Evolutionary conservation across 2,329 filamentous ascomycete genomes (phyloP), one percentile per base, ranked within the genome.

Genomic region (Botrytis aclada): DNA sequence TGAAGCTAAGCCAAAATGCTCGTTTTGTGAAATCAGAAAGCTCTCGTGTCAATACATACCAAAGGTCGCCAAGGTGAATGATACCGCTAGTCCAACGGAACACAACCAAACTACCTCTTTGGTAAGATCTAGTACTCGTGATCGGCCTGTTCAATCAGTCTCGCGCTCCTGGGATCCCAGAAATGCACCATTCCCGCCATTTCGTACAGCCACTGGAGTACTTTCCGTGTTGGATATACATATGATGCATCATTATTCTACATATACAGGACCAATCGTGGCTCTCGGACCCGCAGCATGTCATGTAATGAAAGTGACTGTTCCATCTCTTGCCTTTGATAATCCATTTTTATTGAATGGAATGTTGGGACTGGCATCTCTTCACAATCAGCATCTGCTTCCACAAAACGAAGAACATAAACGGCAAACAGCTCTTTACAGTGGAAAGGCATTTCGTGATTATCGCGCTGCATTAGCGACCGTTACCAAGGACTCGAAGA

Each of bases 171-270:
- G 72, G 73, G 64, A 63, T 43, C 64, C 76, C 14, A 56, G 64
- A 14, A 56, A 16, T 22, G 58, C 73, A 12, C 75, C 76, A 20
- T 58, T 60, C 34, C 74, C 76, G 60, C 61, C 72, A n/a, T 60
- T 77, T 39, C 51, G 61, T 6, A 75, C 71, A 61, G 74, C 77
- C n/a, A 60, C 67, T 16, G 75, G 75, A 22, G 63, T 41, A n/a
- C 75, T 79, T 6, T 77, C 76, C 2, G 34, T 69, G n/a, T 71
- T 29, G 16, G 79, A 80, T 56, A 61, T 79, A 61, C 75, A 74
- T 14, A 71, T 79, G 69, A 76, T 80, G 75, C 78, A 80, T 70
- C 77, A 79, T 34, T 80, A 78, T 73, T 78, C 76, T 45, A 75
- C 75, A 41, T 70, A 73, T 4, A 80, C 78, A 8, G 76, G 75